phyloP scores from a whole-genome alignment of 2,329 filamentous ascomycete genomes.

The Curvularia lunata region DNA sequence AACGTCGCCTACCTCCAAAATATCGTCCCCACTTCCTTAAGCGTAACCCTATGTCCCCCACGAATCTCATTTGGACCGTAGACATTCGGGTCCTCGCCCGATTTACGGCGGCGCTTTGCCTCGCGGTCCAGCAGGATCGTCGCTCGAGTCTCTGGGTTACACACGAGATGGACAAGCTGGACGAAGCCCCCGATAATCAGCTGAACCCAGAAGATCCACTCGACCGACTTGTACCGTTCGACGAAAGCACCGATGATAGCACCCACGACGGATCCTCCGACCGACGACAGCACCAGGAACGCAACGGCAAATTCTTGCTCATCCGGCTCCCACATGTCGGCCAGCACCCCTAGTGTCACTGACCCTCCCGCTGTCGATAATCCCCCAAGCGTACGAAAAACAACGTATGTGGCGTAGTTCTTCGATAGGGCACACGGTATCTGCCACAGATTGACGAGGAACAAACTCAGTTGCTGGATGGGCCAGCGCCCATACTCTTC shows the following conservation, averaged over 20 bases:
- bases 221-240: slow-evolving; percentile 29
- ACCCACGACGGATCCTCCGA: slow-evolving; percentile 62
- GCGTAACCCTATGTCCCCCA: slow-evolving; percentile 47
- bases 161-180: slow-evolving; percentile 69
- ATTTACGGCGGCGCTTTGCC: slow-evolving; percentile 73
- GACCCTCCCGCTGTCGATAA: slow-evolving; percentile 68
- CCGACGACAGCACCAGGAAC: slow-evolving; percentile 64
- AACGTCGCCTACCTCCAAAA: slow-evolving; percentile 46
- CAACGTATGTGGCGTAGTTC: slow-evolving; percentile 53
- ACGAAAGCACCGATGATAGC: slow-evolving; percentile 63
- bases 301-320: slow-evolving; percentile 66
- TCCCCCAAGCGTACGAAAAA: slow-evolving; percentile 59
- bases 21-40: slow-evolving; percentile 55
- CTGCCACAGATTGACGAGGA: slow-evolving; percentile 63
- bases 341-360: slow-evolving; percentile 68
- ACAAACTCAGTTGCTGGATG: slow-evolving; percentile 59
- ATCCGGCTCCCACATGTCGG: slow-evolving; percentile 65
- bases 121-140: slow-evolving; percentile 78
- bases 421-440: slow-evolving; percentile 54
- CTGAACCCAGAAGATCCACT: slow-evolving; percentile 77
- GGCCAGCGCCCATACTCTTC: slow-evolving; percentile 62
- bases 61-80: slow-evolving; percentile 73
- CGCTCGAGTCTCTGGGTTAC: slow-evolving; percentile 77
- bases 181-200: slow-evolving; percentile 76
- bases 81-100: slow-evolving; percentile 63